Conservation (phyloP, 306 rosid species). For the Canavalia gladiata region DNA sequence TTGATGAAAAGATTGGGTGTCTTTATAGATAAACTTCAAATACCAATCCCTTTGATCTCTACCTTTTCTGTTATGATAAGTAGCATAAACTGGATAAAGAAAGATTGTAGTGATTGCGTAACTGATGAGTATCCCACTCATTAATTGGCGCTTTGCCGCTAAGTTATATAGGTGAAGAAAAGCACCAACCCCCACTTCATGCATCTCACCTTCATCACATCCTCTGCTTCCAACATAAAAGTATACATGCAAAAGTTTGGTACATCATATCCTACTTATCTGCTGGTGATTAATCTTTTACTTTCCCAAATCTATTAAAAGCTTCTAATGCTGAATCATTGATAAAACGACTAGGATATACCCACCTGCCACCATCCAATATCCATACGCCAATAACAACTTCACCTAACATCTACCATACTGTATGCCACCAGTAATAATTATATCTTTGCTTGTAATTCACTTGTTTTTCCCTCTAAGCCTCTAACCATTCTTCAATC, state of each 20-base stretch:
- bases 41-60: no score
- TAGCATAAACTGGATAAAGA: neutral
- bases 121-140: neutral
- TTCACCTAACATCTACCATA: slow-evolving; percentile 3
- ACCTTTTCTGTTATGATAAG: neutral
- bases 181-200: neutral
- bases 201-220: neutral
- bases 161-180: neutral
- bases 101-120: neutral
- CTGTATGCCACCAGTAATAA: neutral
- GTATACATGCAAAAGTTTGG: slow-evolving; percentile 7
- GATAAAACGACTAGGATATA: neutral
- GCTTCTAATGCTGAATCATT: neutral
- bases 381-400: slow-evolving; percentile 1
- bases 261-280: neutral
- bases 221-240: neutral
- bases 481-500: neutral
- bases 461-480: slow-evolving; percentile 2
- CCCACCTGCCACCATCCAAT: neutral
- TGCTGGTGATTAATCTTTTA: neutral
- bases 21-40: no score
- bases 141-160: slow-evolving; percentile 1
- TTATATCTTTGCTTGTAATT: neutral
- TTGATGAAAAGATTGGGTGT: no score
- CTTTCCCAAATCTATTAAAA: neutral